phyloP scores from a whole-genome alignment of 805 yeast genomes.

The Suhomyces prunicola region DNA sequence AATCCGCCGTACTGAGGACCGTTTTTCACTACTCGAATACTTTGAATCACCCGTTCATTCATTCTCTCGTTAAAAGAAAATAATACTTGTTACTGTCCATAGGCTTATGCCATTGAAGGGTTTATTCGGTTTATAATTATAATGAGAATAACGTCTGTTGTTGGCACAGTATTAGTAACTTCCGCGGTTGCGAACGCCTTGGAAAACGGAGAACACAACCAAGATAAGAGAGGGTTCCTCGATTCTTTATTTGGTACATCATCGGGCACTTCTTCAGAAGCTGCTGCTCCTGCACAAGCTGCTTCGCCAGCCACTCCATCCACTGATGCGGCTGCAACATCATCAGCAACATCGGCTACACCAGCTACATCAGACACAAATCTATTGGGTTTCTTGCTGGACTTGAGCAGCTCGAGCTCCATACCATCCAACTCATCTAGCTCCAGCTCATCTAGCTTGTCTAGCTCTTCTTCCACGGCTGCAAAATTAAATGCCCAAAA shows the following conservation, averaged over 20 bases:
- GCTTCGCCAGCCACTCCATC: slow-evolving; percentile 8
- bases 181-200: slow-evolving; percentile 20
- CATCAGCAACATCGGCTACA: background rate
- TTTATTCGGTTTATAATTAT: slow-evolving; percentile 4
- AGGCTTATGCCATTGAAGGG: slow-evolving; percentile 6
- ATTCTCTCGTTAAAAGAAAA: slow-evolving; percentile 2
- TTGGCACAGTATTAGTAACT: slow-evolving; percentile 21
- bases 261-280: slow-evolving; percentile 7
- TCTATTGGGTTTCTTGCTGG: background rate
- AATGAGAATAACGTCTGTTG: slow-evolving; percentile 25
- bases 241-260: slow-evolving; percentile 9
- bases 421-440: background rate
- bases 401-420: slow-evolving; percentile 1
- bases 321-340: background rate
- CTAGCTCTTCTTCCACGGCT: slow-evolving; percentile 6
- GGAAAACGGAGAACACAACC: slow-evolving; percentile 1
- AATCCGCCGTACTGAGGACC: background rate
- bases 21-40: background rate
- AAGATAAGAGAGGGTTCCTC: slow-evolving; percentile 11
- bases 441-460: slow-evolving; percentile 8
- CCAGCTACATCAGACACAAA: background rate
- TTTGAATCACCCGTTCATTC: background rate
- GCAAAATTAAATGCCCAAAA: background rate
- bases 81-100: background rate
- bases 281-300: background rate